Base-by-base conservation (phyloP, 1,284 basidiomycete genomes). In the Cryptococcus maquisensis region DNA sequence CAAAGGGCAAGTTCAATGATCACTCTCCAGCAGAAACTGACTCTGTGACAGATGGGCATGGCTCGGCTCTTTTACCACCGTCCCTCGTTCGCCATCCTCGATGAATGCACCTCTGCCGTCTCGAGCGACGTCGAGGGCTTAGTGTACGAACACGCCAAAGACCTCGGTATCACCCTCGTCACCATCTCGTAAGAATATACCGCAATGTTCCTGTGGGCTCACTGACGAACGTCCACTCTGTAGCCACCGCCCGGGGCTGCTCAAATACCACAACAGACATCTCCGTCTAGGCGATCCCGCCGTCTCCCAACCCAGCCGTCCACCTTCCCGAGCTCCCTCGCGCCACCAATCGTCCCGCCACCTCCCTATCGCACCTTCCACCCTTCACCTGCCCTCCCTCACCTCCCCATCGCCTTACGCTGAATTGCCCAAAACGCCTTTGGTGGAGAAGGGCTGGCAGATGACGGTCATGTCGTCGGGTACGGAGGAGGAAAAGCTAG, bases 121-220 rank as follows among this genome's bases (percentile, higher is more conserved):
- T 96, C 92, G 9, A 92, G 90, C 53, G 95, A 98, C 68, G 92
- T 97, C 20, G 94, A 97, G 72, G 93, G 93, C 0, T 80, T 86
- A 57, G 94, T 98, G 90, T 98, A 97, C 77, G 88, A 95, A 69
- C 86, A 90, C 63, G 88, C 90, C 37, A 97, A 97, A 75, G 81
- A 84, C n/a, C 77, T 92, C 13, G 92, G 88, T 2, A 94, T 97
- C 67, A 96, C 94, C 0, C 81, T 98, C 45, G 88, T 98, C 61
- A 95, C 92, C 5, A 90, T 95, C 48, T 93, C 91, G 71, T 75
- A 43, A 62, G 73, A n/a, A n/a, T n/a, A n/a, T n/a, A n/a, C n/a
- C n/a, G n/a, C n/a, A n/a, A n/a, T n/a, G n/a, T n/a, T n/a, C n/a
- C n/a, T n/a, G n/a, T n/a, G n/a, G 40, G n/a, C 10, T 16, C 36